Evolutionary conservation across 2,329 filamentous ascomycete species (phyloP).

Genomic region (Hymenotorrendiella dingleyae): DNA sequence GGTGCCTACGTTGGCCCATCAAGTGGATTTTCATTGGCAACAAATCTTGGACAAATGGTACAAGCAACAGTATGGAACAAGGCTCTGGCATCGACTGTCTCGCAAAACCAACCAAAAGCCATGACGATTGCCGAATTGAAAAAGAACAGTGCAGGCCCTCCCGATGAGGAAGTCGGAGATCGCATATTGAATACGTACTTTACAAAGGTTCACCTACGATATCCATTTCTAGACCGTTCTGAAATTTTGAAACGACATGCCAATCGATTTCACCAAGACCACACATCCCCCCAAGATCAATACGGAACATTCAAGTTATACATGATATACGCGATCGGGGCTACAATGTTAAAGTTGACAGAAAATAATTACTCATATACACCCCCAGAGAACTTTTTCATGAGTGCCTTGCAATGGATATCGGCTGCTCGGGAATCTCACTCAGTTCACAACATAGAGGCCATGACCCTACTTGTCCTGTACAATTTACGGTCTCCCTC

Average conservation of each 20-base stretch:
- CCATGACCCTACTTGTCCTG: slow-evolving; percentile 43
- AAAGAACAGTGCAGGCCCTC: slow-evolving; percentile 39
- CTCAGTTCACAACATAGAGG: slow-evolving; percentile 45
- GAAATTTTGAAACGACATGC: slow-evolving; percentile 41
- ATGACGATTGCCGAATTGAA: slow-evolving; percentile 34
- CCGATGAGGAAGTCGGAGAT: slow-evolving; percentile 39
- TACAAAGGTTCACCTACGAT: slow-evolving; percentile 40
- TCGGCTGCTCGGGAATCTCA: slow-evolving; percentile 42
- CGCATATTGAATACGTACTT: slow-evolving; percentile 41
- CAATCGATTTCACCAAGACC: slow-evolving; percentile 33
- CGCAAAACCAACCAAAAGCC: slow-evolving; percentile 17
- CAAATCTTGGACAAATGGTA: slow-evolving; percentile 47
- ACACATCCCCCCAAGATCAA: slow-evolving; percentile 34
- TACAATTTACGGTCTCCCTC: slow-evolving; percentile 46
- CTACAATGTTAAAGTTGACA: slow-evolving; percentile 42
- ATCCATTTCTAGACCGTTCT: slow-evolving; percentile 42
- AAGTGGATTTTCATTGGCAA: slow-evolving; percentile 41
- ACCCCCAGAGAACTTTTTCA: slow-evolving; percentile 39
- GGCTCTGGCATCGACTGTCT: slow-evolving; percentile 31
- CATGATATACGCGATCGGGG: slow-evolving; percentile 46
- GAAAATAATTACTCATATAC: slow-evolving; percentile 40
- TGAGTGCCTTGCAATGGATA: slow-evolving; percentile 43
- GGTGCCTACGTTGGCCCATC: slow-evolving; percentile 45
- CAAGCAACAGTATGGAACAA: slow-evolving; percentile 50
- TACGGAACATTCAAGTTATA: slow-evolving; percentile 47